These are phyloP conservation scores for Blastomyces parvus DNA, from an alignment of 2,329 filamentous ascomycete genomes.

Conservation along the genomic window DNA sequence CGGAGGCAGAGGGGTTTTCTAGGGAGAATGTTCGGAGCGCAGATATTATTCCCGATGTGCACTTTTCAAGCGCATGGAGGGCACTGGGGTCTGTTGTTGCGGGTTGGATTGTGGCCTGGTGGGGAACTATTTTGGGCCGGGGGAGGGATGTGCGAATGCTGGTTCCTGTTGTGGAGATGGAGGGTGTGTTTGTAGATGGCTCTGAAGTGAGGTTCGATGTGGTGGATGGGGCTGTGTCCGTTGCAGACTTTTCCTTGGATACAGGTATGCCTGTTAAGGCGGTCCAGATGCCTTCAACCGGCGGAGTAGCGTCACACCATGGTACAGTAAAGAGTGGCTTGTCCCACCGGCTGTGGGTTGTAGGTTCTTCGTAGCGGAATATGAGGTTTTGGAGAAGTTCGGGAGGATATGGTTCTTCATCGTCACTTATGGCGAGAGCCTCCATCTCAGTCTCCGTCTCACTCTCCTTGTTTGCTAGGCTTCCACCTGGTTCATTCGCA, in stretches of 20 bases:
- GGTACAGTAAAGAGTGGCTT: conserved; percentile 55
- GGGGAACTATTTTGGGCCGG: conserved; percentile 20
- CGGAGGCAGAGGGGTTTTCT: conserved; percentile 29
- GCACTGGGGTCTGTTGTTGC: conserved; percentile 32
- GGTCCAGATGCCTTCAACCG: conserved; percentile 52
- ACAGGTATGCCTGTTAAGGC: conserved; percentile 39
- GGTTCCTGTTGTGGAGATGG: conserved; percentile 5
- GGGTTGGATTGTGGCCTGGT: conserved; percentile 37
- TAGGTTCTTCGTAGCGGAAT: conserved; percentile 59
- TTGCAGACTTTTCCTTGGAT: conserved; percentile 16
- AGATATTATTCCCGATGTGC: conserved; percentile 33
- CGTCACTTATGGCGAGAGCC: conserved; percentile 14
- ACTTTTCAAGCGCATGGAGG: conserved; percentile 37
- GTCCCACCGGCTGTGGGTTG: conserved; percentile 56
- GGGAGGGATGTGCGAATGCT: conserved; percentile 12
- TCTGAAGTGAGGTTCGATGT: conserved; percentile 13
- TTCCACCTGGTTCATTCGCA: conserved; percentile 7
- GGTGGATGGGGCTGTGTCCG: conserved; percentile 13
- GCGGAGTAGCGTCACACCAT: conserved; percentile 46
- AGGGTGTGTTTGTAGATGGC: conserved; percentile 12
- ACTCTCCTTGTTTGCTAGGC: conserved; percentile 4
- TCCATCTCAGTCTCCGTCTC: not conserved
- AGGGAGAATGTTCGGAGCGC: conserved; percentile 35
- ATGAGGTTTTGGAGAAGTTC: conserved; percentile 55
- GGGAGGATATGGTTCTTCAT: conserved; percentile 40